Evolutionary conservation across 768 basidiomycete species (phyloP).

Genomic region (Tricholoma sp.): DNA sequence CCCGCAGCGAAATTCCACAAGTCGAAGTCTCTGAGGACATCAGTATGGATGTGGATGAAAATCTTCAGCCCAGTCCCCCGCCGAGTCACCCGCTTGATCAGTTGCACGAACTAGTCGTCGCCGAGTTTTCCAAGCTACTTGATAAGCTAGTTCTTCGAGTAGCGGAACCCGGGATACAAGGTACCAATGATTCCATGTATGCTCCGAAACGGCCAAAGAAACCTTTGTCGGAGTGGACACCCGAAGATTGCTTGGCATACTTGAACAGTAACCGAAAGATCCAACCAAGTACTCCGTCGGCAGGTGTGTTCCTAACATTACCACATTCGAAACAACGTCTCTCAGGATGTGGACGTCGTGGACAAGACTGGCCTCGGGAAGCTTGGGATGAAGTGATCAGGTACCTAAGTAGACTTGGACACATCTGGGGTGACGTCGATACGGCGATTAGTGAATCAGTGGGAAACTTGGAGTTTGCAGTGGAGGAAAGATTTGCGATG

Average conservation of each 20-base stretch:
- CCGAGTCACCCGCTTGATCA: conserved; percentile 58
- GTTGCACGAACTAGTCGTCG: conserved; percentile 64
- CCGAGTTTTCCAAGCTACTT: conserved; percentile 62
- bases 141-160: conserved; percentile 52
- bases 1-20: neutral
- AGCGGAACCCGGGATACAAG: conserved; percentile 40
- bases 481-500: conserved; percentile 41
- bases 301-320: conserved; percentile 47
- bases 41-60: conserved; percentile 64
- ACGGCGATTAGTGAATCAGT: conserved; percentile 47
- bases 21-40: conserved; percentile 32
- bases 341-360: conserved; percentile 55
- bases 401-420: conserved; percentile 43
- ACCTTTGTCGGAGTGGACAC: conserved; percentile 45
- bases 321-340: conserved; percentile 29
- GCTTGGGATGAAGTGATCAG: conserved; percentile 59
- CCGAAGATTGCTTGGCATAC: conserved; percentile 54
- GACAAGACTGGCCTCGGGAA: conserved; percentile 67
- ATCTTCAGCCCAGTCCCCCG: conserved; percentile 20
- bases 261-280: conserved; percentile 36
- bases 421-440: conserved; percentile 41
- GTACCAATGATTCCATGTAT: conserved; percentile 41
- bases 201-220: conserved; percentile 49
- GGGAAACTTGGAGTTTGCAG: conserved; percentile 40
- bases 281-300: conserved; percentile 34